These are phyloP conservation scores for Lanmaoa rubissima DNA, from an alignment of 768 basidiomycete species.

Conservation along the genomic window DNA sequence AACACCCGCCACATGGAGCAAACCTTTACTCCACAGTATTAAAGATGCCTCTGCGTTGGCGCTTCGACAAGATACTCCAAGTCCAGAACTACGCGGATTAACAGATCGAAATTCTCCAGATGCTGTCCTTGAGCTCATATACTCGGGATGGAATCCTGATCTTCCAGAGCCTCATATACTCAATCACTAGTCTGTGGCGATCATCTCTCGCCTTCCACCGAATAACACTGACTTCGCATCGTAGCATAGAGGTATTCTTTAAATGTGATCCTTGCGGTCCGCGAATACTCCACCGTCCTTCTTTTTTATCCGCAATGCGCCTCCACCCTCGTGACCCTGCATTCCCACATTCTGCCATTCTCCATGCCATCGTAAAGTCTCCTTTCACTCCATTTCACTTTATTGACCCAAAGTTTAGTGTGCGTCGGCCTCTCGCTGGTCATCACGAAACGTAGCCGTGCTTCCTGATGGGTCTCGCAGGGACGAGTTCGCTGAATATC, in stretches of 20 bases:
- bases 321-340: conserved; percentile 76
- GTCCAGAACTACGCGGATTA: conserved; percentile 46
- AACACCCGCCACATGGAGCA: conserved; percentile 5
- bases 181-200: conserved; percentile 66
- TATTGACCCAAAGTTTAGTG: conserved; percentile 46
- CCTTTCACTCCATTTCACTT: not conserved
- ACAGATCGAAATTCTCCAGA: conserved; percentile 44
- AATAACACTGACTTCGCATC: conserved; percentile 11
- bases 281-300: conserved; percentile 76
- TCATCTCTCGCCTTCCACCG: conserved; percentile 6
- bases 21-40: not conserved
- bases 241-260: conserved; percentile 85
- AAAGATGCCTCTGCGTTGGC: conserved; percentile 2
- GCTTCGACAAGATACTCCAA: conserved; percentile 46
- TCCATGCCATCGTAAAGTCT: conserved; percentile 80
- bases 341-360: conserved; percentile 86
- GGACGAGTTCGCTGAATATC: conserved; percentile 86
- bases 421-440: conserved; percentile 81
- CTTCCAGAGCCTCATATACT: conserved; percentile 72
- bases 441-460: conserved; percentile 63
- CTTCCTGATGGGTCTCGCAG: conserved; percentile 72
- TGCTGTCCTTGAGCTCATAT: conserved; percentile 62
- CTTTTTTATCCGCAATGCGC: conserved; percentile 77
- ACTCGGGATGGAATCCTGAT: conserved; percentile 83
- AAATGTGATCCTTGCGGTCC: conserved; percentile 85